Evolutionary conservation across 129 eudicot genomes (phyloP), one percentile per base, ranked within the genome.

Genomic region (Logfia minima): DNA sequence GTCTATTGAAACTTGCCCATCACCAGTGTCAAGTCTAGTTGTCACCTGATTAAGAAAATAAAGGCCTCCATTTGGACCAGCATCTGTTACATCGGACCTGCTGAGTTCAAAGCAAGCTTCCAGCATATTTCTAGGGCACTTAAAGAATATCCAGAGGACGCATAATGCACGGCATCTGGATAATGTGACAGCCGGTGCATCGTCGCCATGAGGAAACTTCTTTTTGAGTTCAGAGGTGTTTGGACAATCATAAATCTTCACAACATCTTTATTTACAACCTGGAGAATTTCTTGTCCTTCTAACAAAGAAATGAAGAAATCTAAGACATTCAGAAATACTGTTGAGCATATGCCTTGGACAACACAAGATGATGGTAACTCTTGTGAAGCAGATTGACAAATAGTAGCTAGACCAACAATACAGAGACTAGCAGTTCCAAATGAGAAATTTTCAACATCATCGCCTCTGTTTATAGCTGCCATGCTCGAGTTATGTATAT

Each of bases 51-150:
- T 72, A 72, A 95, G 92, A 83, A 91, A 84, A 84, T 91, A 88
- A 61, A 67, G 81, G 68, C 93, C 97, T 74, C 82, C 77, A 62
- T 70, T 81, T 66, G 66, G 66, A 19, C 52, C 21, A 70, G 87
- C 86, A 79, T 91, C 93, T 26, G 82, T 55, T 41, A 81, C 81
- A 82, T 74, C 60, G 53, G 88, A 81, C 75, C 75, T 80, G 55
- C 88, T 83, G 65, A 95, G 96, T 70, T 91, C 97, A 88, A 95
- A 89, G 79, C 90, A 91, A 69, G 94, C 88, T 21, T 81, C 83
- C 56, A 95, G 90, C 75, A 83, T 77, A 82, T 86, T 81, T 86
- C 79, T 86, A 59, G 99, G 97, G 75, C 85, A 89, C 77, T 66
- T 67, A 39, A 89, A 91, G 84, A 89, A 82, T 66, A 91, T 85